Conservation (phyloP, 73 alveolate species). For the Paramecium sexaurelia region DNA sequence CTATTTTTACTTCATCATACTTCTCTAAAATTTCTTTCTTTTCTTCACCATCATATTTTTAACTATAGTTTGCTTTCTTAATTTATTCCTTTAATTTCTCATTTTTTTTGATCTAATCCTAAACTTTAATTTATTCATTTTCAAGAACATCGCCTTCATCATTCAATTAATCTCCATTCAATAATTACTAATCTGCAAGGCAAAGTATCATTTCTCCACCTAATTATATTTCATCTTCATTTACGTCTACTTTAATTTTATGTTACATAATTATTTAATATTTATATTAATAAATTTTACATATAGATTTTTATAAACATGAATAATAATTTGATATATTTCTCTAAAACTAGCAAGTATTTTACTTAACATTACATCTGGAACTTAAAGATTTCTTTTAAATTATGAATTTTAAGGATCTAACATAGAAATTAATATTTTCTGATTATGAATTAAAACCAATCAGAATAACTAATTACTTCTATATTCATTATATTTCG, state of each 20-base stretch:
- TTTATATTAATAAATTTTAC: neutral
- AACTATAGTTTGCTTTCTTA: neutral
- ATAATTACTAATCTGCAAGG: constrained; percentile 8
- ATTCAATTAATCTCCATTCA: constrained; percentile 18
- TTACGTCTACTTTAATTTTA: constrained; percentile 48
- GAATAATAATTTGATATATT: too few species aligned
- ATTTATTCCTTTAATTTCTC: neutral
- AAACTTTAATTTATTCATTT: neutral
- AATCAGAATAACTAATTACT: neutral
- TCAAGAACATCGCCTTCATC: constrained; percentile 22
- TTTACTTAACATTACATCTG: neutral
- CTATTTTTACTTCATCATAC: constrained; percentile 21
- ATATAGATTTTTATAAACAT: neutral
- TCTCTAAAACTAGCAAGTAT: too few species aligned
- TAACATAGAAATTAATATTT: neutral
- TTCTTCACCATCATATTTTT: neutral
- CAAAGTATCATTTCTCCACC: neutral
- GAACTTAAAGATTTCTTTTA: neutral
- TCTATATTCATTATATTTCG: constrained; percentile 31
- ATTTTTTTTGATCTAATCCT: neutral
- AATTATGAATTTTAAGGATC: too few species aligned
- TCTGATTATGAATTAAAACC: neutral
- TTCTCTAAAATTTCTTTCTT: neutral
- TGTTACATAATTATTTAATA: neutral
- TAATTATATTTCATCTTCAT: constrained; percentile 32